These are phyloP conservation scores for Orbilia brochopaga DNA, from an alignment of 2,329 filamentous ascomycete genomes.

Conservation along the genomic window DNA sequence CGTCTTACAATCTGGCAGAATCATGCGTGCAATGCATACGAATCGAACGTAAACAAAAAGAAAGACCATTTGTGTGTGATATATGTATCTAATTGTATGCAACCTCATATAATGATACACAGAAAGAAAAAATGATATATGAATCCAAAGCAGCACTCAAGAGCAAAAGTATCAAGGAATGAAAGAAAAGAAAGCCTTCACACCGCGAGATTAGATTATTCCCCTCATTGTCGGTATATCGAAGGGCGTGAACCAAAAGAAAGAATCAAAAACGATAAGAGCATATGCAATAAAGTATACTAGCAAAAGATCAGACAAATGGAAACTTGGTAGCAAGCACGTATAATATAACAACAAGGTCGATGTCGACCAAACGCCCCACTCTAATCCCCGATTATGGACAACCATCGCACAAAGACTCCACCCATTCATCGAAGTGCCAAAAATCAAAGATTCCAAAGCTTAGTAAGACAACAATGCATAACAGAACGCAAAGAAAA, in stretches of 20 bases:
- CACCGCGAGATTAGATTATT: constrained; percentile 26
- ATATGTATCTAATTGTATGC: no score
- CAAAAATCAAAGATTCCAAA: constrained; percentile 34
- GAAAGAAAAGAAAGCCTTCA: constrained; percentile 41
- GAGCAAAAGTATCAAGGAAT: constrained; percentile 13
- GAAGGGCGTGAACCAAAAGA: constrained; percentile 31
- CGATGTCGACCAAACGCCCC: constrained; percentile 22
- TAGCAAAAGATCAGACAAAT: no score
- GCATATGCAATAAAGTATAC: not conserved
- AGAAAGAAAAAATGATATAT: constrained; percentile 30
- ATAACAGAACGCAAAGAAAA: not conserved
- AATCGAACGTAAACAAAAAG: no score
- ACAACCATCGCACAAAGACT: constrained; percentile 13
- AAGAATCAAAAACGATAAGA: constrained; percentile 13
- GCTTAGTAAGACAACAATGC: not conserved
- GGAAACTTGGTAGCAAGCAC: not conserved
- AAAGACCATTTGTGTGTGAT: no score
- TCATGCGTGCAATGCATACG: no score
- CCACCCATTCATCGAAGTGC: not conserved
- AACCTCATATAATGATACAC: no score
- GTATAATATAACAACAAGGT: not conserved
- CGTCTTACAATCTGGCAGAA: no score
- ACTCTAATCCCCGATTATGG: constrained; percentile 44
- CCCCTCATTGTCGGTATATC: constrained; percentile 38
- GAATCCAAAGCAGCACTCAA: not conserved